A percentile compares a stretch with the other conserved stretches of the same genome.
These are phyloP conservation scores for Suhomyces wounanorum DNA, from an alignment of 1,139 yeast genomes.

Conservation along the genomic window DNA sequence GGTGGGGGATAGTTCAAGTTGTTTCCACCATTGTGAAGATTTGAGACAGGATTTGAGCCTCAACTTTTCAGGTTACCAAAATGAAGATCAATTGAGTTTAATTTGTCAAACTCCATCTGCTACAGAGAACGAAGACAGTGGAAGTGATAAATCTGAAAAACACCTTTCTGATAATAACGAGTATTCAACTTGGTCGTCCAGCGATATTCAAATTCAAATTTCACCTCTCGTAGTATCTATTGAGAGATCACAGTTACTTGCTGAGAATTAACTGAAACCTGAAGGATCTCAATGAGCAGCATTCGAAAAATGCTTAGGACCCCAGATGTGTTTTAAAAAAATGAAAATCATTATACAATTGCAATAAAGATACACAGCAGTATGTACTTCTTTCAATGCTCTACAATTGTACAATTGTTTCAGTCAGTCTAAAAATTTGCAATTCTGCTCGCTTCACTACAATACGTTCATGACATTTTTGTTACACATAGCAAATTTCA, in stretches of 20 bases:
- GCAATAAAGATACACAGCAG: too few species aligned
- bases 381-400: too few species aligned
- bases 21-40: neutral
- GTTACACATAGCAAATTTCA: neutral
- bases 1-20: too few species aligned
- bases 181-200: slow-evolving; percentile 13
- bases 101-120: neutral
- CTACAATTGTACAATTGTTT: too few species aligned
- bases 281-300: too few species aligned
- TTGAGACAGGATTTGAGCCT: neutral
- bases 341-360: too few species aligned
- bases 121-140: neutral
- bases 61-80: too few species aligned
- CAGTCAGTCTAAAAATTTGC: too few species aligned
- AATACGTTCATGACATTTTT: neutral
- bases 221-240: slow-evolving; percentile 1
- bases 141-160: neutral
- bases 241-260: neutral
- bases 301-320: too few species aligned
- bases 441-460: neutral
- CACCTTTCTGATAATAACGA: slow-evolving; percentile 1
- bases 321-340: too few species aligned
- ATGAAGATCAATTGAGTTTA: neutral
- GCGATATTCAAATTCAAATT: slow-evolving; percentile 18
- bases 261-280: too few species aligned